Conservation (phyloP, 129 eudicot genomes). For the Scalesia atractyloides region DNA sequence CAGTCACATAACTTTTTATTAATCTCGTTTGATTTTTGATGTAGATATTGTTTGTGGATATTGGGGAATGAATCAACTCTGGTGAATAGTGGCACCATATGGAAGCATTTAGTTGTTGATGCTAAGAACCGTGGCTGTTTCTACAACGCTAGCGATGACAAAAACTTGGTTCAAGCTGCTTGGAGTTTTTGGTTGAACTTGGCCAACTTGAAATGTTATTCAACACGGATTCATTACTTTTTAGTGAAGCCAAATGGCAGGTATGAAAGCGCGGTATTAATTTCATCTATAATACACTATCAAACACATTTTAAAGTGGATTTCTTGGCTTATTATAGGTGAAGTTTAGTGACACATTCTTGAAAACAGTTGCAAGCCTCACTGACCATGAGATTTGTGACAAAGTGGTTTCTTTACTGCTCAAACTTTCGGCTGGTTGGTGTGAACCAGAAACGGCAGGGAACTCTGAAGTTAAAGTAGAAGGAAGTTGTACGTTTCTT, state of each 20-base stretch:
- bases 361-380: constrained; percentile 32
- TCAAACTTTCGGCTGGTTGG: constrained; percentile 60
- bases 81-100: constrained; percentile 54
- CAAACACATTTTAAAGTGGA: neutral
- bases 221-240: constrained; percentile 36
- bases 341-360: constrained; percentile 43
- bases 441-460: constrained; percentile 22
- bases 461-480: constrained; percentile 9
- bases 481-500: constrained; percentile 34
- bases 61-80: constrained; percentile 67
- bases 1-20: neutral
- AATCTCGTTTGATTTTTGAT: neutral
- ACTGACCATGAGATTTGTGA: constrained; percentile 21
- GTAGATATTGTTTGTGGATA: constrained; percentile 77
- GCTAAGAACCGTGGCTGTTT: constrained; percentile 64
- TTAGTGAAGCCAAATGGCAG: constrained; percentile 52
- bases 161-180: constrained; percentile 42
- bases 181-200: constrained; percentile 35
- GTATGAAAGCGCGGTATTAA: constrained; percentile 25
- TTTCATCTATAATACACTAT: neutral
- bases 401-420: constrained; percentile 45
- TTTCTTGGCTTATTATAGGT: constrained; percentile 34
- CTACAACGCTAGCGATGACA: constrained; percentile 52
- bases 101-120: constrained; percentile 57
- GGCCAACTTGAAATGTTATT: constrained; percentile 37